phyloP scores from a whole-genome alignment of 225 moss, liverwort and hornwort genomes.

The Antitrichia curtipendula region DNA sequence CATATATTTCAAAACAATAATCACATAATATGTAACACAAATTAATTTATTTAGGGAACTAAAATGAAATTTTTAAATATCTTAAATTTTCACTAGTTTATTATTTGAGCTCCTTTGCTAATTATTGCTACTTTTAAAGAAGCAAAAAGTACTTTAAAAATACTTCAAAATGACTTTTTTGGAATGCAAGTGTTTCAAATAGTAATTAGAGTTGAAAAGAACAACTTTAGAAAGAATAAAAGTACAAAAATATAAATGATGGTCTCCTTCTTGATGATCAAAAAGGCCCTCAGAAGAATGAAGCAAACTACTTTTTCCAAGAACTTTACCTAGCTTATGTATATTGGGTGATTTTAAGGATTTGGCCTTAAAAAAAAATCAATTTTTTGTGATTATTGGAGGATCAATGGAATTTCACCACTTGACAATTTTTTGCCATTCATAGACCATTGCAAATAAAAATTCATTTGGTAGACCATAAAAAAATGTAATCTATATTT shows the following conservation, averaged over 20 bases:
- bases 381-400: background rate
- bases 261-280: too few relatives aligned
- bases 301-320: accelerated
- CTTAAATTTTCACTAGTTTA: background rate
- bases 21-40: accelerated
- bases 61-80: background rate
- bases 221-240: background rate
- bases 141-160: accelerated
- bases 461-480: too few relatives aligned
- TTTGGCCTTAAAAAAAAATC: accelerated
- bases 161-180: too few relatives aligned
- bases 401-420: background rate
- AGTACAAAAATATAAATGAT: background rate
- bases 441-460: accelerated
- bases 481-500: background rate
- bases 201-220: background rate
- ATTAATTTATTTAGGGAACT: background rate
- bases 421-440: too few relatives aligned
- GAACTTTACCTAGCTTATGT: background rate
- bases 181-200: background rate
- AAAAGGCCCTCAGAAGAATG: accelerated
- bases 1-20: background rate
- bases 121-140: background rate
- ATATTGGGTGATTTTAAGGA: background rate
- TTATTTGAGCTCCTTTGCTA: background rate